A percentile compares a stretch with the other conserved stretches of the same genome.
phyloP scores from a whole-genome alignment of 495 filamentous ascomycete genomes.

The Glarea lozoyensis region DNA sequence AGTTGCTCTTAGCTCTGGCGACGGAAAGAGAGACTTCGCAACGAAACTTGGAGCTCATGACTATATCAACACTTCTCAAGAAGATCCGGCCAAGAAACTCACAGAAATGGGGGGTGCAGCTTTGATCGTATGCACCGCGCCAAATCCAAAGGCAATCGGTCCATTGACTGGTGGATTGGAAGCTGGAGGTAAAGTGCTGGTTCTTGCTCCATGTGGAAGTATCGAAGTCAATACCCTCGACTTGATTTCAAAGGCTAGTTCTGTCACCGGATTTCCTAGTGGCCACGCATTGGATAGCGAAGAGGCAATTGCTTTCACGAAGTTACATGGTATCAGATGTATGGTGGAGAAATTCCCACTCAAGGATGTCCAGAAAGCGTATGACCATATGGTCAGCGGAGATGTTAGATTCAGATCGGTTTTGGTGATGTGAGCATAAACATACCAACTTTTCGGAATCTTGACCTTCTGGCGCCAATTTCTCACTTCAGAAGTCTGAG shows the following conservation, averaged over 20 bases:
- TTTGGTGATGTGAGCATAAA: constrained; percentile 45
- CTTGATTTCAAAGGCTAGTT: constrained; percentile 40
- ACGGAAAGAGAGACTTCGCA: constrained; percentile 50
- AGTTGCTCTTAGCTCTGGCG: constrained; percentile 50
- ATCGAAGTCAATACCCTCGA: constrained; percentile 39
- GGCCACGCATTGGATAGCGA: constrained; percentile 57
- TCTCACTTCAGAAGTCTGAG: too few species aligned
- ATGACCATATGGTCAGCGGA: constrained; percentile 35
- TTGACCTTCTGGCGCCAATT: too few species aligned
- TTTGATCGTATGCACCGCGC: constrained; percentile 55
- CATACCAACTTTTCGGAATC: too few species aligned
- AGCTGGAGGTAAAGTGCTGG: constrained; percentile 49
- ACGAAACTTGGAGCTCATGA: constrained; percentile 55
- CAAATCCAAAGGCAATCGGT: constrained; percentile 42
- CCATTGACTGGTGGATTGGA: constrained; percentile 46
- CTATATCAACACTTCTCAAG: constrained; percentile 53
- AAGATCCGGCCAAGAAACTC: constrained; percentile 40
- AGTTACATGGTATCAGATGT: constrained; percentile 49
- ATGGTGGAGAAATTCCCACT: constrained; percentile 56
- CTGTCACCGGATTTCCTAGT: constrained; percentile 52
- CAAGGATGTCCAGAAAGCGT: constrained; percentile 44
- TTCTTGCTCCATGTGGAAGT: constrained; percentile 45
- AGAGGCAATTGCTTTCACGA: constrained; percentile 55
- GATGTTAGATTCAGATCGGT: constrained; percentile 42
- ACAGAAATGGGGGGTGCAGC: constrained; percentile 52